Conservation (phyloP, 768 basidiomycete genomes). For the Rhizopogon vulgaris region DNA sequence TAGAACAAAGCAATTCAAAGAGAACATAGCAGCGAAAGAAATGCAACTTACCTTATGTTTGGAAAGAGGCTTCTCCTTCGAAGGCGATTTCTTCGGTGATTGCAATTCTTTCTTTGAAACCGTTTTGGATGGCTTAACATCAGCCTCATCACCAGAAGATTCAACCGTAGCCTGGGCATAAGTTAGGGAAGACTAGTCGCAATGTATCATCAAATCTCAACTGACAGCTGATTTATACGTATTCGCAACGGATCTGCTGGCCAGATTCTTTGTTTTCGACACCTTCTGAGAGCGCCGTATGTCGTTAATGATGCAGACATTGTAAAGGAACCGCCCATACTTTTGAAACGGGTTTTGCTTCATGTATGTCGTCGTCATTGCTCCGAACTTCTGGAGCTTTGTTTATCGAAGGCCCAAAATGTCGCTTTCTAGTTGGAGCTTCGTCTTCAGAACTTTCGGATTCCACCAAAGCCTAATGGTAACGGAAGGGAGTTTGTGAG, state of each 20-base stretch:
- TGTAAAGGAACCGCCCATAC: neutral
- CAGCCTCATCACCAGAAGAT: conserved; percentile 22
- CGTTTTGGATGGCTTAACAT: neutral
- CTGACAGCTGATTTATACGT: conserved; percentile 5
- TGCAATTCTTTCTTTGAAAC: conserved; percentile 7
- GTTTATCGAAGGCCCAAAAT: neutral
- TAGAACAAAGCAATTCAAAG: neutral
- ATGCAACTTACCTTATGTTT: neutral
- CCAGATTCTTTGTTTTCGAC: neutral
- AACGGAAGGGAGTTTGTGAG: neutral
- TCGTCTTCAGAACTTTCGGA: neutral
- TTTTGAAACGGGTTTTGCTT: neutral
- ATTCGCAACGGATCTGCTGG: neutral
- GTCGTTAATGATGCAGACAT: neutral
- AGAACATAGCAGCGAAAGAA: neutral
- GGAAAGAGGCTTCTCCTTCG: conserved; percentile 11
- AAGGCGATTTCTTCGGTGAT: conserved; percentile 2
- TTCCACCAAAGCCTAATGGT: neutral
- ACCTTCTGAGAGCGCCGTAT: neutral
- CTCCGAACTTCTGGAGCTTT: neutral
- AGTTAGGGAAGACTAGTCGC: neutral
- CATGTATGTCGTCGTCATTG: neutral
- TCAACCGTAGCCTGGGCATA: conserved; percentile 19
- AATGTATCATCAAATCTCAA: neutral
- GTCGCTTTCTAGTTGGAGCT: neutral